These are phyloP conservation scores for Solanum raphanifolium DNA, from an alignment of 257 asterid genomes.

Conservation along the genomic window DNA sequence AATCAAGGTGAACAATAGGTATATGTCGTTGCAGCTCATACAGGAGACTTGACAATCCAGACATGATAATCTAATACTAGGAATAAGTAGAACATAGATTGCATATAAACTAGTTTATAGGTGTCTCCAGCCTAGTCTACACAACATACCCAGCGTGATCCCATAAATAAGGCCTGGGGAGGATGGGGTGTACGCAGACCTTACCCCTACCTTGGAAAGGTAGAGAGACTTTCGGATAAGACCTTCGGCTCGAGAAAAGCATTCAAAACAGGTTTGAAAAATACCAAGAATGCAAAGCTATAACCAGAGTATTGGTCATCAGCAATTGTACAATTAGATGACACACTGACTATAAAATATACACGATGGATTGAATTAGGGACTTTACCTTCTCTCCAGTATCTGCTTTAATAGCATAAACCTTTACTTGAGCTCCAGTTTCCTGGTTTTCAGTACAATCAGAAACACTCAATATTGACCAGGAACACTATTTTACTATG, in stretches of 20 bases:
- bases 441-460: constrained; percentile 42
- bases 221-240: background rate
- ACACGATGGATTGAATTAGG: background rate
- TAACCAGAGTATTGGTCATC: background rate
- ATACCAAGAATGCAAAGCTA: background rate
- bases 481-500: background rate
- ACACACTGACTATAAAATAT: background rate
- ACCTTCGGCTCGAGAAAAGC: background rate
- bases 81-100: background rate
- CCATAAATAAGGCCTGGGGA: background rate
- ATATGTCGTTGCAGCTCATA: background rate
- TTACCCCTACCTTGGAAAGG: background rate
- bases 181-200: background rate
- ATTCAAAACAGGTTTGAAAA: background rate
- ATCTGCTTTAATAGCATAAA: constrained; percentile 58
- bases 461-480: background rate
- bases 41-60: background rate
- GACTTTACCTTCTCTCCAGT: constrained; percentile 56
- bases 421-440: constrained; percentile 86
- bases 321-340: background rate
- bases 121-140: background rate
- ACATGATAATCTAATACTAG: background rate
- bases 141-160: background rate
- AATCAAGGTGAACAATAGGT: background rate
- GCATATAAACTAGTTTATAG: background rate